Base-by-base conservation (phyloP, 148 eudicot species). In the Suaeda aralocaspica region DNA sequence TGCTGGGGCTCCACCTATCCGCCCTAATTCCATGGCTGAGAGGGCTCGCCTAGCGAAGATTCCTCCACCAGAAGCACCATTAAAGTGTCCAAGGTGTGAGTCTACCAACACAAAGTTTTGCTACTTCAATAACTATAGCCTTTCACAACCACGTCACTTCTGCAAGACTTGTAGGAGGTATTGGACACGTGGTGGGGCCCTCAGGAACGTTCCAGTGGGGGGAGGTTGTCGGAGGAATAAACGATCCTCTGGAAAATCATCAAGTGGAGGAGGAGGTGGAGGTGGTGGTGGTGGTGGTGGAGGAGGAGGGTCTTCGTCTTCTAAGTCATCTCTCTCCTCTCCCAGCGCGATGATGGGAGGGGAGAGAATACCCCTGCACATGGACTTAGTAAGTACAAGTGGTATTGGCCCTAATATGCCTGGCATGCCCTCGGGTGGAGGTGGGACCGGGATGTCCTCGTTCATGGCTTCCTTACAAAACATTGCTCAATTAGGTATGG, bases 61-160 rank as follows among this genome's bases (percentile, higher is more conserved):
- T 10, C 88, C 90, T 2, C 82, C 81, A 18, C 88, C 88, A 3
- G 93, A 88, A 71, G 80, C 78, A 10, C 84, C 90, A 25, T 72
- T 81, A 7, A 88, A 86, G 76, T 88, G 93, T 67, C 93, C 93
- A 2, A 74, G 93, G 19, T 88, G 93, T 26, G 88, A 86, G 15
- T 88, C 93, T 2, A 82, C 81, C 29, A 86, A 88, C 74, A 88
- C 93, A 9, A 88, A 88, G 71, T 88, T 86, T 42, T 88, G 93
- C 64, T 86, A 86, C 83, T 86, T 79, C 84, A 88, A 88, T 76
- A 88, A 88, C 79, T 88, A 85, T 73, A 88, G 76, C 81, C 83
- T 88, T 45, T 9, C 83, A 0, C 92, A 88, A 69, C 92, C 92
- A 6, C 83, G 92, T 2, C 90, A 88, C 81, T 88, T 88, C 45